A percentile compares a stretch with the other conserved stretches of the same genome.
Evolutionary conservation across 306 rosid species (phyloP).

Genomic region (Inga oerstediana): DNA sequence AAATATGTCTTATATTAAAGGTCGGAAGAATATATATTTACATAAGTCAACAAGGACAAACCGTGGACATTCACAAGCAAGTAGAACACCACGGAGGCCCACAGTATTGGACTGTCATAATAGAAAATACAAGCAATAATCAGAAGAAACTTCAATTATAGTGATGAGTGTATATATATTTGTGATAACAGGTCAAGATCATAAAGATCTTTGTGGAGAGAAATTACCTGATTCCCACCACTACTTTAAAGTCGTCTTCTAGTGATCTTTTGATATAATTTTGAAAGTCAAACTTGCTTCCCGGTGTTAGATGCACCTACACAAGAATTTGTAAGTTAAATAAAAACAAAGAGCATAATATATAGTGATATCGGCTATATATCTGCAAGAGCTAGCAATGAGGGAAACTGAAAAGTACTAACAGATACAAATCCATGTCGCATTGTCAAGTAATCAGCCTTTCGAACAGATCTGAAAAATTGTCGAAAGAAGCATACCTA

Average conservation of each 20-base stretch:
- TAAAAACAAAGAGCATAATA: neutral
- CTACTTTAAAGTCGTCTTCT: conserved; percentile 98
- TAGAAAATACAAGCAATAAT: conserved; percentile 18
- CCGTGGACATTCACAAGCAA: conserved; percentile 89
- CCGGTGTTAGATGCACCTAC: conserved; percentile 95
- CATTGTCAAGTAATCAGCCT: conserved; percentile 88
- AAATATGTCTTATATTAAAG: no score
- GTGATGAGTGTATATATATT: neutral
- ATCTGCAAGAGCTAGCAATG: neutral
- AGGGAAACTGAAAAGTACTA: conserved; percentile 37
- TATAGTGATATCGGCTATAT: neutral
- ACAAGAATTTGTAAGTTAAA: neutral
- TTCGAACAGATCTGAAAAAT: conserved; percentile 91
- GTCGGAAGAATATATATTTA: fast-evolving
- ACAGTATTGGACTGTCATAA: conserved; percentile 82
- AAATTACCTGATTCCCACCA: conserved; percentile 86
- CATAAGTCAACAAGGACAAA: conserved; percentile 40
- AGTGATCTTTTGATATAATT: conserved; percentile 90
- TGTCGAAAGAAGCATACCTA: conserved; percentile 88
- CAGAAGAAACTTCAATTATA: conserved; percentile 29
- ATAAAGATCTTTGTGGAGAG: neutral
- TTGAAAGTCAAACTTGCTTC: conserved; percentile 93
- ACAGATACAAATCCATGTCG: conserved; percentile 90
- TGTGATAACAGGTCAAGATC: neutral
- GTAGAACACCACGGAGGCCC: conserved; percentile 82